Evolutionary conservation across 2,329 filamentous ascomycete species (phyloP).

Genomic region (Talaromyces pinophilus): DNA sequence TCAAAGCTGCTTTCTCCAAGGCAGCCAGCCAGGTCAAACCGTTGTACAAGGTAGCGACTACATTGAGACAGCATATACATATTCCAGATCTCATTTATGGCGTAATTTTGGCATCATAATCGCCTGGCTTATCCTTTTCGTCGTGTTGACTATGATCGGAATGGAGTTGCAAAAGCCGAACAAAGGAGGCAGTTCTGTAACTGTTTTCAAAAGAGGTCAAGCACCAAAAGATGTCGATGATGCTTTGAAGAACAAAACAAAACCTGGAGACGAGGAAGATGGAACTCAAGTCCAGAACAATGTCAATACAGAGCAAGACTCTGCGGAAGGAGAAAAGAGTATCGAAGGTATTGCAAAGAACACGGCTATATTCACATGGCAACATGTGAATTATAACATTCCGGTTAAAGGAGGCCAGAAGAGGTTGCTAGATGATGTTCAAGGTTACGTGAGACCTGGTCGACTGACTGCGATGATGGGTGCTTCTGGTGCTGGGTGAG

Average conservation of each 20-base stretch:
- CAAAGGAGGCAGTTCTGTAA: constrained; percentile 77
- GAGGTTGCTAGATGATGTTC: constrained; percentile 60
- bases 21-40: constrained; percentile 55
- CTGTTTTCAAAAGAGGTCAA: constrained; percentile 47
- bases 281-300: constrained; percentile 32
- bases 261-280: constrained; percentile 55
- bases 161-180: constrained; percentile 78
- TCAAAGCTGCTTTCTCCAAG: constrained; percentile 62
- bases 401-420: constrained; percentile 47
- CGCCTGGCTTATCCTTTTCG: constrained; percentile 72
- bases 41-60: constrained; percentile 59
- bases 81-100: constrained; percentile 62
- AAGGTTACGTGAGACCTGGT: constrained; percentile 75
- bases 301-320: constrained; percentile 27
- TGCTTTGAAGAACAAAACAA: constrained; percentile 53
- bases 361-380: constrained; percentile 79
- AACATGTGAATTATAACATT: constrained; percentile 74
- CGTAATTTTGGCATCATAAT: constrained; percentile 79
- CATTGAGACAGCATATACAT: constrained; percentile 57
- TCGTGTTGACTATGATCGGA: constrained; percentile 72
- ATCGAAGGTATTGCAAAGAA: constrained; percentile 61
- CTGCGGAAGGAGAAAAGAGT: constrained; percentile 30
- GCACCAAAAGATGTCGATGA: constrained; percentile 61
- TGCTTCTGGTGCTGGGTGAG: constrained; percentile 61
- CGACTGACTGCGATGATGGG: constrained; percentile 80